Conservation (phyloP, 352 stramenopile species). For the Phytophthora meadii region DNA sequence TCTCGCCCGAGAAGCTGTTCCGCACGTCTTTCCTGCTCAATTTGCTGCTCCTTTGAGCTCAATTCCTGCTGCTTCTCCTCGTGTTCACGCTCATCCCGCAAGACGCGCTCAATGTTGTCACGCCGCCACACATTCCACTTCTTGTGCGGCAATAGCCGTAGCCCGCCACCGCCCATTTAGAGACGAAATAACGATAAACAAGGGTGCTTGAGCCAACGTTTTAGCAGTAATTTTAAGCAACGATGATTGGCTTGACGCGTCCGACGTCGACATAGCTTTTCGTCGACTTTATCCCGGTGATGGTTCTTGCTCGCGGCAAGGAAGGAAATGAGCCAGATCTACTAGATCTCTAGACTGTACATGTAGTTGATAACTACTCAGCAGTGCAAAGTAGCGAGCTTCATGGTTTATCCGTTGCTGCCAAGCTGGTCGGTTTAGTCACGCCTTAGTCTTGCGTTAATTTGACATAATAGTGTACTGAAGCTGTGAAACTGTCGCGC, state of each 20-base stretch:
- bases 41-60: conserved; percentile 24
- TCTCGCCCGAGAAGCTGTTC: conserved; percentile 31
- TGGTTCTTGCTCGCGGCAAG: neutral
- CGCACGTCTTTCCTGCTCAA: conserved; percentile 50
- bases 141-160: conserved; percentile 79
- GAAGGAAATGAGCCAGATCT: neutral
- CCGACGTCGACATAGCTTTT: conserved; percentile 6
- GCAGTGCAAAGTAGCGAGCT: neutral
- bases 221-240: no score
- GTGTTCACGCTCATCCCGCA: conserved; percentile 69
- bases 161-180: conserved; percentile 66
- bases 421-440: conserved; percentile 5
- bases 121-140: conserved; percentile 89
- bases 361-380: neutral
- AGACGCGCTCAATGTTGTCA: conserved; percentile 84
- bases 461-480: conserved; percentile 7
- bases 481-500: conserved; percentile 2
- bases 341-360: neutral
- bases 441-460: neutral
- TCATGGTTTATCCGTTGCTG: no score
- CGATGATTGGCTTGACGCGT: conserved; percentile 15
- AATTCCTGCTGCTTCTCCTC: conserved; percentile 32
- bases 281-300: conserved; percentile 8
- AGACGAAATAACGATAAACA: neutral
- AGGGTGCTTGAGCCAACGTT: no score